Conservation (phyloP, 1,284 basidiomycete species). For the Fomitiporia mediterranea region DNA sequence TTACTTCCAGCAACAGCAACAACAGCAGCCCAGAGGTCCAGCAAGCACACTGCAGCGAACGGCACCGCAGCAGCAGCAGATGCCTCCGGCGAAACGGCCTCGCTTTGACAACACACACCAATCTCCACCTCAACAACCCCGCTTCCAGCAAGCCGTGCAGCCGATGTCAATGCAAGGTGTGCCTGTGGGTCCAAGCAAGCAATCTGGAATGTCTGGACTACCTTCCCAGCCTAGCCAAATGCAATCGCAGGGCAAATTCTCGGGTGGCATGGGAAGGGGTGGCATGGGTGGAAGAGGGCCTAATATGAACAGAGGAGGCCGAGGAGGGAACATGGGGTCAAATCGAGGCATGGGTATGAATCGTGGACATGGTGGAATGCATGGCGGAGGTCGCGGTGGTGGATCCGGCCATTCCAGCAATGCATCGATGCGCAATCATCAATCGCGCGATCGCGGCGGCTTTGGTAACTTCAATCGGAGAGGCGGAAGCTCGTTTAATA, state of each 20-base stretch:
- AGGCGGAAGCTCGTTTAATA: slow-evolving; percentile 62
- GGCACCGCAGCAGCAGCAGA: slow-evolving; percentile 64
- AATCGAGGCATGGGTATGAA: slow-evolving; percentile 38
- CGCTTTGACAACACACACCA: slow-evolving; percentile 73
- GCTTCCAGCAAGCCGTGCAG: slow-evolving; percentile 41
- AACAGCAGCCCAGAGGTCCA: slow-evolving; percentile 40
- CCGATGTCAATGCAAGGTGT: slow-evolving; percentile 24
- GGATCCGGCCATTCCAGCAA: slow-evolving; percentile 27
- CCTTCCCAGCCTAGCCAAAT: slow-evolving; percentile 11
- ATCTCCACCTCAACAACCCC: slow-evolving; percentile 36
- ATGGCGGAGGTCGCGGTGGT: slow-evolving; percentile 22
- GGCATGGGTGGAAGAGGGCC: slow-evolving; percentile 37
- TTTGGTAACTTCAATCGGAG: slow-evolving; percentile 54
- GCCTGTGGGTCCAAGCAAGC: slow-evolving; percentile 22
- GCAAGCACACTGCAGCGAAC: slow-evolving; percentile 53
- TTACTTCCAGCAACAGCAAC: slow-evolving; percentile 52
- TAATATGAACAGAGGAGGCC: slow-evolving; percentile 37
- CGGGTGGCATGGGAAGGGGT: slow-evolving; percentile 22
- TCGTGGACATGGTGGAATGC: slow-evolving; percentile 29
- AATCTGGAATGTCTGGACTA: slow-evolving; percentile 1
- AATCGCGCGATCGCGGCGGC: slow-evolving; percentile 54
- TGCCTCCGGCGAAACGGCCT: slow-evolving; percentile 78
- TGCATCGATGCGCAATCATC: slow-evolving; percentile 50
- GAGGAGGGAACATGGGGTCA: slow-evolving; percentile 44
- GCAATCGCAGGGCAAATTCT: slow-evolving; percentile 16